Evolutionary conservation across 1,284 basidiomycete genomes (phyloP).

Genomic region (Leucoagaricus sp.): DNA sequence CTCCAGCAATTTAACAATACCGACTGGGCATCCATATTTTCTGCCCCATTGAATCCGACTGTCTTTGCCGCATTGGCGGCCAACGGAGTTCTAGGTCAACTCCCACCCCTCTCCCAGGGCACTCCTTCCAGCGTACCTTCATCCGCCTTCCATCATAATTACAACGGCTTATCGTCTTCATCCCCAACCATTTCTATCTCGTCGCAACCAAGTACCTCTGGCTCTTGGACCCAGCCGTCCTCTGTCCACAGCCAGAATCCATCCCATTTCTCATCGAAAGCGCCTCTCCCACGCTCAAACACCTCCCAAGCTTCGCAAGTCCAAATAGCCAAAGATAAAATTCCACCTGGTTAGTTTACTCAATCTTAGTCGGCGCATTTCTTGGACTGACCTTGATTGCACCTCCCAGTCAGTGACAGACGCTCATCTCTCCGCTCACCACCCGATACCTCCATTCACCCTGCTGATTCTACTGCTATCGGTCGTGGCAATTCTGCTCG

Average conservation of each 20-base stretch:
- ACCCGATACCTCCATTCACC: slow-evolving; percentile 1
- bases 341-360: slow-evolving; percentile 9
- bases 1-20: slow-evolving; percentile 33
- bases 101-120: slow-evolving; percentile 20
- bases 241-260: slow-evolving; percentile 19
- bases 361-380: slow-evolving; percentile 11
- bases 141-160: slow-evolving; percentile 23
- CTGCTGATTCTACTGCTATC: background rate
- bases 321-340: slow-evolving; percentile 11
- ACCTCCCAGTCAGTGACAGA: slow-evolving; percentile 14
- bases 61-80: slow-evolving; percentile 61
- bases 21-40: slow-evolving; percentile 60
- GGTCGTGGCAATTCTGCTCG: slow-evolving; percentile 2
- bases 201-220: slow-evolving; percentile 16
- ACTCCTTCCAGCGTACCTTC: slow-evolving; percentile 18
- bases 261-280: slow-evolving; percentile 24
- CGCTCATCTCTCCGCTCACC: slow-evolving; percentile 11
- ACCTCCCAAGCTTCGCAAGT: slow-evolving; percentile 15
- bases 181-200: slow-evolving; percentile 18
- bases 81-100: slow-evolving; percentile 49
- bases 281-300: slow-evolving; percentile 27
- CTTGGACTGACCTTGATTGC: slow-evolving; percentile 18
- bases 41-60: slow-evolving; percentile 56
- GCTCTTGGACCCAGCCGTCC: slow-evolving; percentile 30
- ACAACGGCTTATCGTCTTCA: slow-evolving; percentile 14